phyloP scores from a whole-genome alignment of 345 rosid species.

The Arabidopsis arenosa region DNA sequence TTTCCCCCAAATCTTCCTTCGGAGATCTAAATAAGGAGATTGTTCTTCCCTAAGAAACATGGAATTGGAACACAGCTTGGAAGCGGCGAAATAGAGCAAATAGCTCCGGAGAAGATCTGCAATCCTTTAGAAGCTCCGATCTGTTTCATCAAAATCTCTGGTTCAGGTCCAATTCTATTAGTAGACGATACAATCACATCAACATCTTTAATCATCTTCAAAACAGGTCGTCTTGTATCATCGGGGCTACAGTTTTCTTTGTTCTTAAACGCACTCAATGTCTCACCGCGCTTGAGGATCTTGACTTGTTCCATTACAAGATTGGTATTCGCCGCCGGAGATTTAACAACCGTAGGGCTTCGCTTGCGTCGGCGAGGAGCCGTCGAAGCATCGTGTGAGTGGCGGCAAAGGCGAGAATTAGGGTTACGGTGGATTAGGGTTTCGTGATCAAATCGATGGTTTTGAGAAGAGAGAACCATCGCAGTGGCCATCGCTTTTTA shows the following conservation, averaged over 20 bases:
- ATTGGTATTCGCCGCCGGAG: slow-evolving; percentile 45
- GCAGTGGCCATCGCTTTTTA: slow-evolving; percentile 38
- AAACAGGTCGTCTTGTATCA: slow-evolving; percentile 15
- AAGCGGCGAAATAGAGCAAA: slow-evolving; percentile 55
- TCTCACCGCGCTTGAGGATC: slow-evolving; percentile 73
- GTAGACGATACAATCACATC: slow-evolving; percentile 50
- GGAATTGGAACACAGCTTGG: slow-evolving; percentile 73
- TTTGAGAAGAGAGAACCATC: slow-evolving; percentile 36
- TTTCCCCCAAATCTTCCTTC: background rate
- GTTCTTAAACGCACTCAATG: slow-evolving; percentile 27
- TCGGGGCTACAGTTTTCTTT: background rate
- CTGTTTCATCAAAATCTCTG: slow-evolving; percentile 50
- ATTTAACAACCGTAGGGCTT: slow-evolving; percentile 38
- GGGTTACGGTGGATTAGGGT: slow-evolving; percentile 34
- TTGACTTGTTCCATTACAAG: slow-evolving; percentile 63
- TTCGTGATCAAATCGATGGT: slow-evolving; percentile 30
- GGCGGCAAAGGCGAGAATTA: slow-evolving; percentile 27
- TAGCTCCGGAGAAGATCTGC: slow-evolving; percentile 32
- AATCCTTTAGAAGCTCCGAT: slow-evolving; percentile 37
- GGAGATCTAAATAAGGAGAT: slow-evolving; percentile 3
- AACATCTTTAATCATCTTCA: background rate
- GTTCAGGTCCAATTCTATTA: slow-evolving; percentile 60
- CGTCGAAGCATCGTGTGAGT: slow-evolving; percentile 14
- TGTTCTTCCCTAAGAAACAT: slow-evolving; percentile 47
- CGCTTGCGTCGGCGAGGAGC: slow-evolving; percentile 48